A percentile compares a stretch with the other conserved stretches of the same genome.
Conservation (phyloP, 2,329 filamentous ascomycete genomes). For the Fusarium udum region DNA sequence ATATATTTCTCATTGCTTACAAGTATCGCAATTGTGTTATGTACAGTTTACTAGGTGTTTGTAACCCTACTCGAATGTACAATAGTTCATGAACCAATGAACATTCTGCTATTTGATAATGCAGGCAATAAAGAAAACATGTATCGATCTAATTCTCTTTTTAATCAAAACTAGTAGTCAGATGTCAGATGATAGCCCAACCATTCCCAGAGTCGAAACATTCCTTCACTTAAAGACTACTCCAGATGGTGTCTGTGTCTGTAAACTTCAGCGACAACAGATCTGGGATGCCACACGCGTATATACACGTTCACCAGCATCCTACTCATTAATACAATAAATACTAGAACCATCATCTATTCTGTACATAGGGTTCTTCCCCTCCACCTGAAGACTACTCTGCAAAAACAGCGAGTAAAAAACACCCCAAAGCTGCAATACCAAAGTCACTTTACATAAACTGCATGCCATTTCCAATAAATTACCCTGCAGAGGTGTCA, state of each 20-base stretch:
- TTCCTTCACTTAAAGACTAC: too few species aligned
- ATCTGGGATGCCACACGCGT: neutral
- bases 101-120: too few species aligned
- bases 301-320: too few species aligned
- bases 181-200: rapidly evolving
- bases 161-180: rapidly evolving
- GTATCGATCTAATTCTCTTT: too few species aligned
- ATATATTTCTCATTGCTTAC: neutral
- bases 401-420: too few species aligned
- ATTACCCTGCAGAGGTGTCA: neutral
- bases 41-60: too few species aligned
- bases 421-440: neutral
- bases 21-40: neutral
- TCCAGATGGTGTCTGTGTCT: too few species aligned
- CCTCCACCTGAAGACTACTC: neutral
- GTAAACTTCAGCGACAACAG: neutral
- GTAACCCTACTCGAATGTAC: neutral
- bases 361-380: neutral
- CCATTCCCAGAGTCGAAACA: neutral
- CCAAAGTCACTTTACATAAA: neutral
- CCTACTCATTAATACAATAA: too few species aligned
- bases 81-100: too few species aligned
- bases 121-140: rapidly evolving
- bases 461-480: neutral
- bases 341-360: rapidly evolving